Evolutionary conservation across 495 filamentous ascomycete species (phyloP).

Genomic region (Penicillium bialowiezense): DNA sequence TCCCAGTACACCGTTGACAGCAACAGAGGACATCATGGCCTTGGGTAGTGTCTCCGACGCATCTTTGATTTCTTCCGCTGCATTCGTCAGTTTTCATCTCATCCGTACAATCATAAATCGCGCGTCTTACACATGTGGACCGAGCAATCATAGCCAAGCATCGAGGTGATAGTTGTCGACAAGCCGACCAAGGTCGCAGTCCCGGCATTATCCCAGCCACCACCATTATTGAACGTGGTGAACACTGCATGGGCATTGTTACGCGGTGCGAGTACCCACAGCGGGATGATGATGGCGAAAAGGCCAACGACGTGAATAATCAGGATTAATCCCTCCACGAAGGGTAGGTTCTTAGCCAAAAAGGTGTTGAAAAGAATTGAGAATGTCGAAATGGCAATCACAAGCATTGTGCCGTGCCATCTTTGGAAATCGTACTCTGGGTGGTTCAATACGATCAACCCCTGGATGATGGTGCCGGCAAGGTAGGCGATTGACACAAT

Average conservation of each 20-base stretch:
- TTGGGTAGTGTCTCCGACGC: slow-evolving; percentile 55
- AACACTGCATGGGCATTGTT: slow-evolving; percentile 48
- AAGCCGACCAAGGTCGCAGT: slow-evolving; percentile 56
- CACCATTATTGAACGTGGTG: slow-evolving; percentile 51
- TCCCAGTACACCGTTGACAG: slow-evolving; percentile 49
- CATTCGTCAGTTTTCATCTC: slow-evolving; percentile 12
- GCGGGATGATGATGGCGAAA: slow-evolving; percentile 58
- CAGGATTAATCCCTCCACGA: slow-evolving; percentile 56
- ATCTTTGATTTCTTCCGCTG: slow-evolving; percentile 56
- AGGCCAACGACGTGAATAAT: slow-evolving; percentile 61
- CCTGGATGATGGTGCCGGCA: slow-evolving; percentile 57
- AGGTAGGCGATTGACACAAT: slow-evolving; percentile 54
- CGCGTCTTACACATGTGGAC: slow-evolving; percentile 51
- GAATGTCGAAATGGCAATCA: slow-evolving; percentile 49
- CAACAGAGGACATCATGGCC: slow-evolving; percentile 48
- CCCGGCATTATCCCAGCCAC: slow-evolving; percentile 53
- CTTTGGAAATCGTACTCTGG: slow-evolving; percentile 42
- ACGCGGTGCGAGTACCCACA: slow-evolving; percentile 52
- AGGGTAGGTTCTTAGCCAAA: slow-evolving; percentile 49
- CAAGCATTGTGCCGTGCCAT: slow-evolving; percentile 62
- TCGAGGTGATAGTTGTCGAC: slow-evolving; percentile 47
- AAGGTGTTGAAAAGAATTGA: slow-evolving; percentile 56
- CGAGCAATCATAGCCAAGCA: slow-evolving; percentile 55
- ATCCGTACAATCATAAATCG: neutral
- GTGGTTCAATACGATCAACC: slow-evolving; percentile 53